Base-by-base conservation (phyloP, 352 stramenopile genomes). In the Blastocystis sp. region DNA sequence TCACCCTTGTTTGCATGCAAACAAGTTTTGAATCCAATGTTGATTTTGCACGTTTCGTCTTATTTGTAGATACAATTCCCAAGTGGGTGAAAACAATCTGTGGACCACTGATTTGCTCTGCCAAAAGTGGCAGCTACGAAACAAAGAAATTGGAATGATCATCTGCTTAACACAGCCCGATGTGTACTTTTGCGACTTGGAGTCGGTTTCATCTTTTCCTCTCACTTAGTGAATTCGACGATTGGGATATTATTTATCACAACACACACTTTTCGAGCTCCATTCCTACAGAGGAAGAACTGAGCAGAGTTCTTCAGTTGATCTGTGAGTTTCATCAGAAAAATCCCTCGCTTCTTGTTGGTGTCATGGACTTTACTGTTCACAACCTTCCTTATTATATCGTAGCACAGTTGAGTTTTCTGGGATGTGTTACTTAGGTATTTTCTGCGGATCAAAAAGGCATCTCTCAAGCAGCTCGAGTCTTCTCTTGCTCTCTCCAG, bases 291-390 rank as follows among this genome's bases (percentile, higher is more conserved):
- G 73, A 84, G 53, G 73, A 54, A 23, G 73, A 84, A 43, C 23
- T 84, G 20, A 39, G 64, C 5, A 9, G 4, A 18, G n/a, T 84
- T 9, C 15, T 84, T 18, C 62, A 84, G 73, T 18, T 18, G 20
- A 66, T 84, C n/a, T 68, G 37, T 45, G n/a, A n/a, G 47, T 84
- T 84, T 53, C 50, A 84, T 26, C 50, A 84, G 5, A 53, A 84
- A 15, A 63, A 84, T 69, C 73, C 73, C 6, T 43, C 26, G 2
- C 29, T 84, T 2, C 56, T 84, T 3, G 41, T 84, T 23, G 73
- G 73, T 11, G 53, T 84, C 15, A 84, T 84, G 73, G 53, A 64
- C 54, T 68, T 84, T 1, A 77, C 66, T 34, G 39, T 77, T 7
- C 56, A 39, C n/a, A 54, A n/a, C 18, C n/a, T 77, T 23, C 66